These are phyloP conservation scores for Carex littledalei DNA, from an alignment of 176 grass and related monocot species.

Conservation along the genomic window DNA sequence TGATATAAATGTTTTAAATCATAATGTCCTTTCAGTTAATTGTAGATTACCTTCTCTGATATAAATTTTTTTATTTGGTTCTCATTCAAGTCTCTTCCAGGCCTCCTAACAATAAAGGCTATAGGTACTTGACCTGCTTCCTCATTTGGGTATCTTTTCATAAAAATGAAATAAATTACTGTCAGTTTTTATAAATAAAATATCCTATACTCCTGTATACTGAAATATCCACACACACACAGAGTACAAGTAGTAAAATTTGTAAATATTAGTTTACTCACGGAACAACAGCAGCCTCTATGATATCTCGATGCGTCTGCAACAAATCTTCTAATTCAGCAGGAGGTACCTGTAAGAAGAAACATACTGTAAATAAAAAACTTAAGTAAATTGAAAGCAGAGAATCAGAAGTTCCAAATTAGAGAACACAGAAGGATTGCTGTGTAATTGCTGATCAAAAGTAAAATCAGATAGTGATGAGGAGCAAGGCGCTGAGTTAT, in stretches of 20 bases:
- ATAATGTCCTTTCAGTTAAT: neutral
- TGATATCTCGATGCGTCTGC: constrained; percentile 18
- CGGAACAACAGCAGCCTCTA: constrained; percentile 41
- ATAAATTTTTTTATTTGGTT: constrained; percentile 29
- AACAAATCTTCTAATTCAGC: constrained; percentile 39
- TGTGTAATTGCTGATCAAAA: neutral
- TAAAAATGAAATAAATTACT: neutral
- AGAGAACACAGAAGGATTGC: neutral
- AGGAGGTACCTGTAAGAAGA: constrained; percentile 34
- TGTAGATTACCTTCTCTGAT: constrained; percentile 28
- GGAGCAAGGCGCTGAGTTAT: no score
- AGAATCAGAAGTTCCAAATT: neutral
- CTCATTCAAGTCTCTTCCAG: constrained; percentile 17
- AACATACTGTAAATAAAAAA: neutral
- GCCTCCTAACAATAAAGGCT: constrained; percentile 26
- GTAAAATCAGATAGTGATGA: neutral
- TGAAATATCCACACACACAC: neutral
- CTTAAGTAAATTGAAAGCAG: neutral
- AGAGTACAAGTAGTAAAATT: neutral
- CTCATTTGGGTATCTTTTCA: constrained; percentile 37
- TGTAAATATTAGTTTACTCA: constrained; percentile 12
- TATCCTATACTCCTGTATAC: neutral
- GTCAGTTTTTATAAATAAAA: neutral
- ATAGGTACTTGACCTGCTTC: constrained; percentile 41
- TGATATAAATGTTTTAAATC: neutral